Percentiles rank a stretch among this genome's conserved stretches.
phyloP scores from a whole-genome alignment of 164 flowering plant genomes.

The Piper betle region DNA sequence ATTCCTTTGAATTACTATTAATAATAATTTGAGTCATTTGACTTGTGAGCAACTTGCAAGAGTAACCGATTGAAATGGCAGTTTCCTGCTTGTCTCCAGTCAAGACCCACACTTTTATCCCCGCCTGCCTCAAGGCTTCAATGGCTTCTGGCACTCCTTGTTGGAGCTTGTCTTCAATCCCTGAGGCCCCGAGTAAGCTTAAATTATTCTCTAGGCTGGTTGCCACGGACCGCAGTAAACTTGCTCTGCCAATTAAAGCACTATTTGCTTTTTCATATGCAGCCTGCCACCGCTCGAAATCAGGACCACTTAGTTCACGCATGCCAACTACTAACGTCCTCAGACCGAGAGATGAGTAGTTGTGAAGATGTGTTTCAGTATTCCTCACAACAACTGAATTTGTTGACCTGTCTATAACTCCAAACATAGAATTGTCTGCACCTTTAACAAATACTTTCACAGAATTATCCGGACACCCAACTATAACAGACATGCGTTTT shows the following conservation, averaged over 20 bases:
- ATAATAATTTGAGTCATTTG: conserved; percentile 58
- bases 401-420: conserved; percentile 39
- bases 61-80: conserved; percentile 76
- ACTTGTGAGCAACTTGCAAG: conserved; percentile 57
- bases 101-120: conserved; percentile 91
- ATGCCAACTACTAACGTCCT: conserved; percentile 85
- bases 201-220: conserved; percentile 48
- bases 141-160: conserved; percentile 91
- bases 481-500: conserved; percentile 94
- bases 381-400: conserved; percentile 22
- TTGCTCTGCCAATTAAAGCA: conserved; percentile 70
- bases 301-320: conserved; percentile 49
- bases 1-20: conserved; percentile 60
- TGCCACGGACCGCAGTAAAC: conserved; percentile 75
- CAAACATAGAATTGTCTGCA: conserved; percentile 84
- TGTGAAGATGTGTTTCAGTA: conserved; percentile 63
- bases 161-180: conserved; percentile 87
- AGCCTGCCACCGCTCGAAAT: conserved; percentile 76
- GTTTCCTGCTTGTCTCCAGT: conserved; percentile 92
- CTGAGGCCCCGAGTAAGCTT: conserved; percentile 69
- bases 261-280: conserved; percentile 78
- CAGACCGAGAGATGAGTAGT: conserved; percentile 68
- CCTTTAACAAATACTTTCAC: conserved; percentile 90
- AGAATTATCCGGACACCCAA: conserved; percentile 73
- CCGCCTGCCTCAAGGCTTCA: conserved; percentile 74